Conservation (phyloP, 2,329 filamentous ascomycete species). For the Helminthosporium solani region DNA sequence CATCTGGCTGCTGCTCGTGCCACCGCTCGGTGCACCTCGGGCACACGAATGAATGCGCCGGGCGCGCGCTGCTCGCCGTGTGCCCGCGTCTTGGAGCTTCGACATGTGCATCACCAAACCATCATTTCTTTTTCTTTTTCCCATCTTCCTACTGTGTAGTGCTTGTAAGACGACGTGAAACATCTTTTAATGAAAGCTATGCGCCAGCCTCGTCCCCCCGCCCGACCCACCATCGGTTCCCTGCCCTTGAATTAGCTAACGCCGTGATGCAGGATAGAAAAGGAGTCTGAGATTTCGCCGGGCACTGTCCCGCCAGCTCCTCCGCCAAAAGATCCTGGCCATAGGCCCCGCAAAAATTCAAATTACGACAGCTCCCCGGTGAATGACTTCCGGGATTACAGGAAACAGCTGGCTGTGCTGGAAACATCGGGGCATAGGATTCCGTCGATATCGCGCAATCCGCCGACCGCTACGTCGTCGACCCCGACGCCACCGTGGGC, state of each 20-base stretch:
- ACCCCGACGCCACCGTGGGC: slow-evolving; percentile 51
- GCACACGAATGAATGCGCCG: slow-evolving; percentile 10
- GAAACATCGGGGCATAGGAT: slow-evolving; percentile 60
- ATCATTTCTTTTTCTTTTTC: slow-evolving; percentile 8
- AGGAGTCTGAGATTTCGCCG: slow-evolving; percentile 47
- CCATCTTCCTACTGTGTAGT: neutral
- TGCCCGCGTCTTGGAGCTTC: slow-evolving; percentile 19
- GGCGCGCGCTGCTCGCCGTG: slow-evolving; percentile 10
- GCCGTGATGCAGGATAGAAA: slow-evolving; percentile 43
- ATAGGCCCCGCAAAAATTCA: slow-evolving; percentile 44
- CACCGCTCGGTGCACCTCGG: slow-evolving; percentile 21
- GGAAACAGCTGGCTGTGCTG: slow-evolving; percentile 69
- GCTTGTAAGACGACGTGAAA: slow-evolving; percentile 7
- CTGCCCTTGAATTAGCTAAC: slow-evolving; percentile 26
- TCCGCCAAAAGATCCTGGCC: slow-evolving; percentile 37
- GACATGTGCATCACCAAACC: slow-evolving; percentile 6
- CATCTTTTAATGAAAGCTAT: slow-evolving; percentile 6
- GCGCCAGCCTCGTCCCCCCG: slow-evolving; percentile 23
- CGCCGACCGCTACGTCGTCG: slow-evolving; percentile 57
- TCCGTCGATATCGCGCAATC: slow-evolving; percentile 59
- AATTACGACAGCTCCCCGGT: slow-evolving; percentile 56
- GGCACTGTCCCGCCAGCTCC: slow-evolving; percentile 40
- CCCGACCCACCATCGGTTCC: slow-evolving; percentile 19
- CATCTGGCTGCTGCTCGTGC: slow-evolving; percentile 11
- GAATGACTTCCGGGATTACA: slow-evolving; percentile 67